Conservation (phyloP, 805 yeast genomes). For the Cyberlindnera amylophila region DNA sequence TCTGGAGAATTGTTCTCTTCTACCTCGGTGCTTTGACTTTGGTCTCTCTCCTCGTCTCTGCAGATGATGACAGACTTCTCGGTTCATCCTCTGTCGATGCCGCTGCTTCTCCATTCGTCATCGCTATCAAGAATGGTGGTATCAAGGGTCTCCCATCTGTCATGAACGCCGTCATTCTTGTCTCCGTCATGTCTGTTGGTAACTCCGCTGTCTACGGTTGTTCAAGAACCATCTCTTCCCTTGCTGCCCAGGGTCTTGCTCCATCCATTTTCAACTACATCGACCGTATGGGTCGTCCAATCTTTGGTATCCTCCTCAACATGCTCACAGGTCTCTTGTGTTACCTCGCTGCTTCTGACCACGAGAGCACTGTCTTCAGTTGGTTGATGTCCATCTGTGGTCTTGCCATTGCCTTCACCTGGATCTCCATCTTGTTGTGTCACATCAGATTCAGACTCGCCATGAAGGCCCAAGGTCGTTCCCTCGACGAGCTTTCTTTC, state of each 20-base stretch:
- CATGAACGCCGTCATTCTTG: constrained; percentile 38
- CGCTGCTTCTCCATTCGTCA: constrained; percentile 46
- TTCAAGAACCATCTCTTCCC: constrained; percentile 47
- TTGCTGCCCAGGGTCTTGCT: constrained; percentile 43
- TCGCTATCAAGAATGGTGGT: constrained; percentile 38
- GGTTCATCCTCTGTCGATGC: constrained; percentile 29
- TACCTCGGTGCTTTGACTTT: constrained; percentile 43
- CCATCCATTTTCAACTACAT: constrained; percentile 40
- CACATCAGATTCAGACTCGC: constrained; percentile 46
- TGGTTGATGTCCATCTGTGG: constrained; percentile 51
- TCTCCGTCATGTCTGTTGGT: constrained; percentile 43
- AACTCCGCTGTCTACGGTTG: constrained; percentile 57
- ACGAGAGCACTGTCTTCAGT: constrained; percentile 37
- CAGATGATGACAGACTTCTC: constrained; percentile 33
- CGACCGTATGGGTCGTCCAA: constrained; percentile 49
- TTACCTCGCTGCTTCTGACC: constrained; percentile 41
- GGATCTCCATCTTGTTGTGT: constrained; percentile 44
- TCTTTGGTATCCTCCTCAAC: constrained; percentile 40
- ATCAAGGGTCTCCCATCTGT: constrained; percentile 36
- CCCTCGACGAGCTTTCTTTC: constrained; percentile 38
- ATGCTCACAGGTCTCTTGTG: constrained; percentile 40
- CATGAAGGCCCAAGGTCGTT: constrained; percentile 38
- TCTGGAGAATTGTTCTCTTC: constrained; percentile 50
- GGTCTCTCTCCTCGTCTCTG: constrained; percentile 46
- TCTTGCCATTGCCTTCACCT: constrained; percentile 44